Evolutionary conservation across 1,139 yeast genomes (phyloP), one percentile per base, ranked within the genome.

Genomic region (Geotrichum phurueaensis): DNA sequence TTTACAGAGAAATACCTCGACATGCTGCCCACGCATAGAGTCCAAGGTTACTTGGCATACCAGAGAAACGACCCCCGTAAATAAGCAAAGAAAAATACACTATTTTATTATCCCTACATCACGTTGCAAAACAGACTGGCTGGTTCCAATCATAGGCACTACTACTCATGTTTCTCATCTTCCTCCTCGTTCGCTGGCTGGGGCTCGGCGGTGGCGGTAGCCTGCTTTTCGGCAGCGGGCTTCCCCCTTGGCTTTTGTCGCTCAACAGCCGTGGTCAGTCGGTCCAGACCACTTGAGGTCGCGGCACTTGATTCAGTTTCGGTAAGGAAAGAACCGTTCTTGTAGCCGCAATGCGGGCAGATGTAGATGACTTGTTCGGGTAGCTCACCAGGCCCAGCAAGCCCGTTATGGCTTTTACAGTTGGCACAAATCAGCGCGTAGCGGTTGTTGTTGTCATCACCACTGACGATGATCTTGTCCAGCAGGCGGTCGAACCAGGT

Each of bases 41-140:
- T 86, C 64, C 81, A 83, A 68, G 96, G 96, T 54, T 87, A 81
- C 75, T 78, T 86, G 73, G 92, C 90, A 23, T 88, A 88, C 78
- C 95, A 88, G 76, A 86, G 88, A 81, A 87, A 87, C 76, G 96
- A 88, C 73, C 92, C 92, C 58, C 79, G 88, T 58, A 86, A 87
- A 78, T 87, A 78, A 74, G 29, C 43, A 39, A 22, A 50, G 29
- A 25, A 27, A 48, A 48, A 27, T 27, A 23, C 51, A 48, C 18
- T 48, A 23, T 48, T 23, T 48, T 48, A 48, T 48, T 48, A 48
- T 27, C 18, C 18, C 47, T 39, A 39, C 1, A n/a, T 18, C 47
- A 39, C 47, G 18, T 39, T 39, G 18, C 47, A n/a, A 39, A 10
- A n/a, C 47, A n/a, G 47, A 39, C 47, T 39, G 18, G 47, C 47